Evolutionary conservation across 352 stramenopile species (phyloP).

Genomic region (Pythium scleroteichum): DNA sequence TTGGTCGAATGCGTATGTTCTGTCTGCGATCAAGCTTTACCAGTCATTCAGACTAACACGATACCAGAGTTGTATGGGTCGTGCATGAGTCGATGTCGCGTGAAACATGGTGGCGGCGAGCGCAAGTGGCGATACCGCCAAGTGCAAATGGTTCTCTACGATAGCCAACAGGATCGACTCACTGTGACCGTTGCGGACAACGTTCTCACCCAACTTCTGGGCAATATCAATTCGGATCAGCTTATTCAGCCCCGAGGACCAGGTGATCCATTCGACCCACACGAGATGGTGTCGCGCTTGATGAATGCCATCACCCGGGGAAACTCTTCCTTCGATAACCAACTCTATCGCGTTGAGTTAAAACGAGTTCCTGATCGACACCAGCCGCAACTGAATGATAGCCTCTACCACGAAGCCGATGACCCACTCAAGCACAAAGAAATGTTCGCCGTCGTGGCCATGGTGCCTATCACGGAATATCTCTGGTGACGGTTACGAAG

Average conservation of each 20-base stretch:
- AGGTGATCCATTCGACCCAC: conserved; percentile 18
- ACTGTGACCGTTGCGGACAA: conserved; percentile 36
- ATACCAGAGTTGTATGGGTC: conserved; percentile 30
- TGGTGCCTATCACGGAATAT: background rate
- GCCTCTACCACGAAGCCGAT: background rate
- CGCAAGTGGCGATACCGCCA: conserved; percentile 50
- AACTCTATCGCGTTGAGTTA: conserved; percentile 4
- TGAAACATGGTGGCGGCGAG: conserved; percentile 20
- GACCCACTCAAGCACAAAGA: background rate
- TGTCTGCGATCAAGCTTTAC: conserved; percentile 41
- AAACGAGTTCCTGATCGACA: background rate
- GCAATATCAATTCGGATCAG: conserved; percentile 49
- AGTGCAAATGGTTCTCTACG: conserved; percentile 44
- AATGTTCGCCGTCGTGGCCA: background rate
- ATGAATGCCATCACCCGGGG: conserved; percentile 14
- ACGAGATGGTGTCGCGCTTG: background rate
- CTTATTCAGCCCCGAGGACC: conserved; percentile 27
- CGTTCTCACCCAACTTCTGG: conserved; percentile 39
- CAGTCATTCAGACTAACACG: conserved; percentile 23
- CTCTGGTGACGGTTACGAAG: background rate
- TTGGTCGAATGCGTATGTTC: conserved; percentile 54
- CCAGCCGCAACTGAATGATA: conserved; percentile 1
- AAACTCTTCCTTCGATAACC: background rate
- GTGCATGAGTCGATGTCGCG: conserved; percentile 43
- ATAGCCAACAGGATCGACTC: conserved; percentile 34